Conservation (phyloP, 2,329 filamentous ascomycete species). For the Sordariomycetes sp. region DNA sequence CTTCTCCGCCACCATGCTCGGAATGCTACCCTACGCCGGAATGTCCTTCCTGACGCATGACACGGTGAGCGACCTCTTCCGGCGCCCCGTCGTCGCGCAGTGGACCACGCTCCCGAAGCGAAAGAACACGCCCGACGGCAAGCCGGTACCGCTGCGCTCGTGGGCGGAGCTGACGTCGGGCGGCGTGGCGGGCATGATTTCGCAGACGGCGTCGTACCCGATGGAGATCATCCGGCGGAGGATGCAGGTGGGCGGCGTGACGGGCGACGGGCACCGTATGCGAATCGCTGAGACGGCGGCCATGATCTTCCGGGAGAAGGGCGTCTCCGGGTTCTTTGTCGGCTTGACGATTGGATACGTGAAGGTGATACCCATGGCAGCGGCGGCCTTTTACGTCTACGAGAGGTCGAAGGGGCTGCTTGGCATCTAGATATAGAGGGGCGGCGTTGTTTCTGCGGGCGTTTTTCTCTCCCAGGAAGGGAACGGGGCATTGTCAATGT, state of each 20-base stretch:
- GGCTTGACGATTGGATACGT: slow-evolving; percentile 89
- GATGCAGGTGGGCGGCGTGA: slow-evolving; percentile 93
- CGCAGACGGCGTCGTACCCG: slow-evolving; percentile 86
- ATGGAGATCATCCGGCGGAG: slow-evolving; percentile 82
- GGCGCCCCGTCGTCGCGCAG: slow-evolving; percentile 48
- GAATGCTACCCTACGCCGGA: slow-evolving; percentile 95
- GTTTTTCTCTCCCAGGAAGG: not conserved
- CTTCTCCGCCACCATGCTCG: slow-evolving; percentile 77
- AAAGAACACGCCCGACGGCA: slow-evolving; percentile 35
- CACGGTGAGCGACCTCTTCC: slow-evolving; percentile 72
- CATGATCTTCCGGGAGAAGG: slow-evolving; percentile 63
- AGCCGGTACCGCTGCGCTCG: slow-evolving; percentile 61
- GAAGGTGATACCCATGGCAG: slow-evolving; percentile 84
- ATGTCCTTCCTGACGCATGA: slow-evolving; percentile 95
- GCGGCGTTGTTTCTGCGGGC: not conserved
- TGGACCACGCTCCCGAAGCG: slow-evolving; percentile 62
- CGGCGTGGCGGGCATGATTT: slow-evolving; percentile 74
- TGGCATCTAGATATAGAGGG: slow-evolving; percentile 36
- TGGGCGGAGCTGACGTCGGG: slow-evolving; percentile 82
- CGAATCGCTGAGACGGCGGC: slow-evolving; percentile 66
- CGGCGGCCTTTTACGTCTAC: slow-evolving; percentile 54
- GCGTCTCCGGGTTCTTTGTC: slow-evolving; percentile 76
- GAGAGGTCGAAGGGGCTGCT: slow-evolving; percentile 50
- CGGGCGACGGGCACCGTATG: slow-evolving; percentile 75
- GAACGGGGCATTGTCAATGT: not conserved